phyloP scores from a whole-genome alignment of 257 asterid genomes.

The Agastache rugosa region DNA sequence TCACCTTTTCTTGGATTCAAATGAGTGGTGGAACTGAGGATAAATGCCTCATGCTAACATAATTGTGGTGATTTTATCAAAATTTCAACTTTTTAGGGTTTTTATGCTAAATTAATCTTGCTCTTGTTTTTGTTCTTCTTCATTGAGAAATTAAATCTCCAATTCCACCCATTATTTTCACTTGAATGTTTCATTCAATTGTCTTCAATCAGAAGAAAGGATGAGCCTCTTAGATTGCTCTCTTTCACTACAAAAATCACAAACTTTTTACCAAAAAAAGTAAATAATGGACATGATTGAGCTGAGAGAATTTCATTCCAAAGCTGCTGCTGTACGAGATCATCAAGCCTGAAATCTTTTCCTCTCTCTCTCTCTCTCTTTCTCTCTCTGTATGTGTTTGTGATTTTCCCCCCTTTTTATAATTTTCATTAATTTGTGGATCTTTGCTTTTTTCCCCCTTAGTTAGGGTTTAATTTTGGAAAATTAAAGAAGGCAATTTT shows the following conservation, averaged over 20 bases:
- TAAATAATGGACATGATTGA: not conserved
- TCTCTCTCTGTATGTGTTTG: not conserved
- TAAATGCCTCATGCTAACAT: not conserved
- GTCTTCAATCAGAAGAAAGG: not conserved
- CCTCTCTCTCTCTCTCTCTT: not conserved
- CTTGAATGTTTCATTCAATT: not conserved
- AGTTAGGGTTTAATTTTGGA: constrained; percentile 33
- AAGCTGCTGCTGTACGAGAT: not conserved
- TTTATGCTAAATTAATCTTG: constrained; percentile 26
- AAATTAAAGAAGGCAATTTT: not conserved
- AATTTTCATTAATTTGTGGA: not conserved
- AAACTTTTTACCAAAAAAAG: not conserved
- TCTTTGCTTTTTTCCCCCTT: not conserved
- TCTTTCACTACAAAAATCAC: not conserved
- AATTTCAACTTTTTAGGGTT: constrained; percentile 40
- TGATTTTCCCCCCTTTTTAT: not conserved
- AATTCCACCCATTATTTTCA: constrained; percentile 3
- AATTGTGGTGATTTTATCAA: constrained; percentile 6
- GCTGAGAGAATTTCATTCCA: not conserved
- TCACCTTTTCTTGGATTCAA: constrained; percentile 11
- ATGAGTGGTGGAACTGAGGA: too few species aligned
- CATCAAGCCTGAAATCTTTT: constrained; percentile 8
- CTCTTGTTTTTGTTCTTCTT: not conserved
- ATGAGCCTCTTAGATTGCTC: not conserved
- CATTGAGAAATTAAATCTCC: constrained; percentile 12